Evolutionary conservation across 106 monocot species (phyloP), one percentile per base, ranked within the genome.

Genomic region (Apostasia shenzhenica): DNA sequence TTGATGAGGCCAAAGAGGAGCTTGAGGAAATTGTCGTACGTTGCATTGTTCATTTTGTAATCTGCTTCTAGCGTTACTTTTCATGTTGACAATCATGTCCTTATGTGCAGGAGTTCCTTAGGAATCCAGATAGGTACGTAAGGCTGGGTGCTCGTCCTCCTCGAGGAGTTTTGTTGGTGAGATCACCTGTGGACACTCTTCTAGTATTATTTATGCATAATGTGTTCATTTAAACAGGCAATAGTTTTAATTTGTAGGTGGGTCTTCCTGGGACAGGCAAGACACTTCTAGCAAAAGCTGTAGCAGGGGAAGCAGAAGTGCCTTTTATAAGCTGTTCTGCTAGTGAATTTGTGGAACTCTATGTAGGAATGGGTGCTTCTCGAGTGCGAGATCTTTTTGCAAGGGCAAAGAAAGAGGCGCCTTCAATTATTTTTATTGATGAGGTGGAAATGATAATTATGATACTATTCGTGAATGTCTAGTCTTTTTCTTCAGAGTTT

Each of bases 281-380:
- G 71, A 99, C 97, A 46, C 89, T 99, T 67, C 78, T 99, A 7
- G 97, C 97, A 41, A 99, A 99, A 78, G 97, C 97, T 75, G 97
- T 99, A 47, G 97, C 97, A 41, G 97, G 97, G 54, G 97, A 99
- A 75, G 97, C 97, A 58, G 97, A 99, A 76, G 97, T 99, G 11
- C 97, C 97, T 12, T 99, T 99, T 72, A 92, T 99, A 64, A 99
- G 92, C 73, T 92, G 97, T 74, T 92, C 97, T 57, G 97, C 97
- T 68, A 99, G 97, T 72, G 97, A 99, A 71, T 99, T 99, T 78
- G 97, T 99, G 2, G 97, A 99, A 67, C 76, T 99, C 14, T 99
- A 99, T 81, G 92, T 99, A n/a, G 97, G 97, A 53, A 99, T 92
- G 97, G 97, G 97, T 48, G 97, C 97, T 55, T 92, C 97, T 57